Evolutionary conservation across 2,329 filamentous ascomycete species (phyloP).

Genomic region (Colletotrichum zoysiae): DNA sequence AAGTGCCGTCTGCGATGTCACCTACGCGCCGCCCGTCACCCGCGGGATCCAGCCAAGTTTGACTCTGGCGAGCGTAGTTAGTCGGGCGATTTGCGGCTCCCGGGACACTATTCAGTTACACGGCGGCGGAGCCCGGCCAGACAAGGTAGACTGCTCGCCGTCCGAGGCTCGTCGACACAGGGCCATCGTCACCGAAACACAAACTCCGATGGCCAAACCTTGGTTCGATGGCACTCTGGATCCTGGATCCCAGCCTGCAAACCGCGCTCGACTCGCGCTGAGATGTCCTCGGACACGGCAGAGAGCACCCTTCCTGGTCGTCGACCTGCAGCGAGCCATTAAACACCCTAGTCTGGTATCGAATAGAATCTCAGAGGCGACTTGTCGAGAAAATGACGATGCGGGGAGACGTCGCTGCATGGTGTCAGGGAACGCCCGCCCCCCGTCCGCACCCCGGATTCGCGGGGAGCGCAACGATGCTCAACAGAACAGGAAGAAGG

Average conservation of each 20-base stretch:
- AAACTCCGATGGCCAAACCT: not conserved
- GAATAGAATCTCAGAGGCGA: conserved; percentile 25
- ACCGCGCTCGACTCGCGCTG: conserved; percentile 14
- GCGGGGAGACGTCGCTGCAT: not conserved
- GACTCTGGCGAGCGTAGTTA: not conserved
- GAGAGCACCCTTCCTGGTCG: conserved; percentile 12
- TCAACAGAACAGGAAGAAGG: not conserved
- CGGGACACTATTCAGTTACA: not conserved
- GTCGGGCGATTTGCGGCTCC: conserved; percentile 2
- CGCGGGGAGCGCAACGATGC: conserved; percentile 12
- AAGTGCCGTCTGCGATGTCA: conserved; percentile 9
- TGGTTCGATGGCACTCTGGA: conserved; percentile 29
- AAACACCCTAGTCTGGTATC: conserved; percentile 24
- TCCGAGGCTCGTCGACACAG: not conserved
- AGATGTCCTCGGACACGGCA: conserved; percentile 33
- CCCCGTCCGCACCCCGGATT: conserved; percentile 27
- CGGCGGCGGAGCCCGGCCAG: not conserved
- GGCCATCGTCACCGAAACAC: conserved; percentile 14
- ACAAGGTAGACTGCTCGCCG: not conserved
- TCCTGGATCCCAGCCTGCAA: conserved; percentile 13
- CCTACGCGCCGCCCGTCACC: not conserved
- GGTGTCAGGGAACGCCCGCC: conserved; percentile 25
- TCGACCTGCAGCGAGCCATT: conserved; percentile 18
- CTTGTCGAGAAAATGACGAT: conserved; percentile 20
- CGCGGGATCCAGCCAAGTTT: not conserved